These are phyloP conservation scores for Mercurialis annua DNA, from an alignment of 345 rosid genomes.

Conservation along the genomic window DNA sequence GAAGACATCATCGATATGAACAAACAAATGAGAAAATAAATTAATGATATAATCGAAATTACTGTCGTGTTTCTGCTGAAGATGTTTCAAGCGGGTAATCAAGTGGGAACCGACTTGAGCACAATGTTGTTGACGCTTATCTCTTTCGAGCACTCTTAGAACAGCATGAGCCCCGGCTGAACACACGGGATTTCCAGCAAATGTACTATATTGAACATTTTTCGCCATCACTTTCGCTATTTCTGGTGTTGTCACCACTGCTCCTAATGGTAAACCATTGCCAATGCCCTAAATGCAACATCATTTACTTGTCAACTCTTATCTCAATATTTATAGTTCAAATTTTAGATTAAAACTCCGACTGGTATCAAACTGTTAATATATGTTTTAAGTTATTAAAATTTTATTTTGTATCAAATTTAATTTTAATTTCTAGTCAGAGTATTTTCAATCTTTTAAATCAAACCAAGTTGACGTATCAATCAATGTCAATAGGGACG, in stretches of 20 bases:
- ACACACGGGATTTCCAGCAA: constrained; percentile 95
- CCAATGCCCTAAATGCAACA: constrained; percentile 68
- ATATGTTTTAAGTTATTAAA: too few relatives aligned
- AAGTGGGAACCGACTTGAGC: constrained; percentile 73
- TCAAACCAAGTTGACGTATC: too few relatives aligned
- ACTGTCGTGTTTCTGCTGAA: constrained; percentile 75
- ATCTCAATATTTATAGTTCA: too few relatives aligned
- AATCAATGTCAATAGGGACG: too few relatives aligned
- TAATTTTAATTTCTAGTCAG: too few relatives aligned
- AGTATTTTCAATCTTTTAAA: too few relatives aligned
- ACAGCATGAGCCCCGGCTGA: constrained; percentile 96
- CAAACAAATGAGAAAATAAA: neutral
- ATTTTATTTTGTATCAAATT: too few relatives aligned
- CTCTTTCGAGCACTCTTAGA: constrained; percentile 76
- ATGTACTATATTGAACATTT: constrained; percentile 85
- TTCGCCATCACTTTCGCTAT: constrained; percentile 80
- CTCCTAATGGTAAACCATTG: constrained; percentile 92
- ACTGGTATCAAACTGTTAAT: too few relatives aligned
- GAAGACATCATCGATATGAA: neutral
- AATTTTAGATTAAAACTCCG: too few relatives aligned
- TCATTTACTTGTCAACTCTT: too few relatives aligned
- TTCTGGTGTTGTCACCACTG: constrained; percentile 95
- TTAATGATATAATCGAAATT: constrained; percentile 22
- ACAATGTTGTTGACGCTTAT: constrained; percentile 84
- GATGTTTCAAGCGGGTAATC: constrained; percentile 58